A percentile compares a stretch with the other conserved stretches of the same genome.
These are phyloP conservation scores for Pisolithus thermaeus DNA, from an alignment of 1,284 basidiomycete genomes.

Conservation along the genomic window DNA sequence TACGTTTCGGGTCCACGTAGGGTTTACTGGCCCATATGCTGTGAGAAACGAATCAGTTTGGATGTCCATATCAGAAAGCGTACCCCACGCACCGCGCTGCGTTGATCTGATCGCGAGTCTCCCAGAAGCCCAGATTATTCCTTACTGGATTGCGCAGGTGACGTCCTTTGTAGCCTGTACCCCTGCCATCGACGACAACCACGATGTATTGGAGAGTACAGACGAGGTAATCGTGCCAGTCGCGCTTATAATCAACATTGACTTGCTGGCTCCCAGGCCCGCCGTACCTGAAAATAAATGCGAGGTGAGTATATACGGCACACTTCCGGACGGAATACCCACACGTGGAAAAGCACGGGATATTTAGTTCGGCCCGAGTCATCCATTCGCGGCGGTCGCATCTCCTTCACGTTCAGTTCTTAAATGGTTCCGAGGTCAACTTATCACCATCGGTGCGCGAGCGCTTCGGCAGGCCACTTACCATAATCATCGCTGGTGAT, in stretches of 20 bases:
- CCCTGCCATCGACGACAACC: slow-evolving; percentile 87
- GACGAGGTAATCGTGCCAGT: slow-evolving; percentile 87
- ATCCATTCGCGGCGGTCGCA: slow-evolving; percentile 89
- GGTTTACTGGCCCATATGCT: slow-evolving; percentile 72
- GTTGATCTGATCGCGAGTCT: slow-evolving; percentile 83
- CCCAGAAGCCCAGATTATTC: slow-evolving; percentile 80
- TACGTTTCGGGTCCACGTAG: slow-evolving; percentile 75
- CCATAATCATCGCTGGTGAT: slow-evolving; percentile 78
- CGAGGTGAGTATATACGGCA: slow-evolving; percentile 5
- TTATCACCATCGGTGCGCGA: slow-evolving; percentile 6
- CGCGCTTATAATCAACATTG: slow-evolving; percentile 57
- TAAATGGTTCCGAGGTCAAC: slow-evolving; percentile 10
- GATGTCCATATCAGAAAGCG: slow-evolving; percentile 6
- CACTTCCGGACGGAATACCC: slow-evolving; percentile 4
- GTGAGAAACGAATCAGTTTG: slow-evolving; percentile 8
- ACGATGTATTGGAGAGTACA: slow-evolving; percentile 82
- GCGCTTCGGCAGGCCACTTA: slow-evolving; percentile 31
- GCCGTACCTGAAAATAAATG: slow-evolving; percentile 61
- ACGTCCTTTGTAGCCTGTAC: slow-evolving; percentile 88
- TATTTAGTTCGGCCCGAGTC: slow-evolving; percentile 89
- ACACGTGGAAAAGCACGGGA: slow-evolving; percentile 87
- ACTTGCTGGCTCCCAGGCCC: slow-evolving; percentile 85
- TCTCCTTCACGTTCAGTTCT: slow-evolving; percentile 86
- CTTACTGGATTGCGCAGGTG: slow-evolving; percentile 78
- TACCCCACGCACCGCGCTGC: slow-evolving; percentile 63